phyloP scores from a whole-genome alignment of 2,329 filamentous ascomycete species.

The Thermothelomyces thermophilus region DNA sequence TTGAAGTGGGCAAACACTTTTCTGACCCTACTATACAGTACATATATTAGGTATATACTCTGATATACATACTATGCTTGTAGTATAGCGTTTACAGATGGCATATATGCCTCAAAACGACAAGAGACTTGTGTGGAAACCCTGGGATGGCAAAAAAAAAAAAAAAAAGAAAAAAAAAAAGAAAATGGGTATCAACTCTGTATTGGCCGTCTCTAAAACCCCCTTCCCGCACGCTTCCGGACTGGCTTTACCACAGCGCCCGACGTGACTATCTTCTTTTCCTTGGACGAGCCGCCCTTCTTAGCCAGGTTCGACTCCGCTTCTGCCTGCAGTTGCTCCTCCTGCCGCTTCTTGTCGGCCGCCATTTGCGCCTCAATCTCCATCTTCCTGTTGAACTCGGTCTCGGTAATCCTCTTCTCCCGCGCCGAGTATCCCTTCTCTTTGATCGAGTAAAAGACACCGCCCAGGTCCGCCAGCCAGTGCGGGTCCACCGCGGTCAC shows the following conservation, averaged over 20 bases:
- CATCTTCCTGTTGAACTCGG: conserved; percentile 86
- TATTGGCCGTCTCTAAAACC: conserved; percentile 34
- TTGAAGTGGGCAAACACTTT: no score
- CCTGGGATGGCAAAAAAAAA: no score
- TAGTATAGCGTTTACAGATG: no score
- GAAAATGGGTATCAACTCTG: not conserved
- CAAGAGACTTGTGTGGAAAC: no score
- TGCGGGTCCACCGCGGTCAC: conserved; percentile 94
- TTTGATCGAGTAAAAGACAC: conserved; percentile 95
- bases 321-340: conserved; percentile 43
- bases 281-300: conserved; percentile 32
- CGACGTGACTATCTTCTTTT: conserved; percentile 54
- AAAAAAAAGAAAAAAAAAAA: no score
- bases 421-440: conserved; percentile 91
- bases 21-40: no score
- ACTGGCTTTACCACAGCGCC: conserved; percentile 58
- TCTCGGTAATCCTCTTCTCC: conserved; percentile 80
- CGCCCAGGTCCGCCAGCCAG: conserved; percentile 93
- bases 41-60: no score
- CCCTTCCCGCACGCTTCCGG: conserved; percentile 49
- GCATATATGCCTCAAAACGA: no score
- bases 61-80: no score
- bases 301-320: conserved; percentile 29
- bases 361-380: conserved; percentile 93
- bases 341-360: conserved; percentile 66